Conservation (phyloP, 495 filamentous ascomycete genomes). For the Hypoxylon fragiforme region DNA sequence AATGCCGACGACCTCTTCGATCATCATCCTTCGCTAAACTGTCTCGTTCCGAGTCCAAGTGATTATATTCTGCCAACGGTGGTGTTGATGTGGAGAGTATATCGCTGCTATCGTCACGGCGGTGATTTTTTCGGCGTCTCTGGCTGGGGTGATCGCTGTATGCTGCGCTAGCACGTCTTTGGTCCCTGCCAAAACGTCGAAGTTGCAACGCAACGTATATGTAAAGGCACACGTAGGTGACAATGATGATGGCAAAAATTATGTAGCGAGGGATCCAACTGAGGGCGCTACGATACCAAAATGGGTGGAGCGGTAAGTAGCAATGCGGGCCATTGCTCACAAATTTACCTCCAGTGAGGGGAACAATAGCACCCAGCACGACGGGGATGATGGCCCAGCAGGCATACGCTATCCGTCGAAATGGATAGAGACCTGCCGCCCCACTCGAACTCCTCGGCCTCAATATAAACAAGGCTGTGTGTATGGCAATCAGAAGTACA, state of each 20-base stretch:
- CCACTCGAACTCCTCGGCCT: constrained; percentile 49
- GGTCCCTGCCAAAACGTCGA: constrained; percentile 30
- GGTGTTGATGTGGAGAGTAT: constrained; percentile 45
- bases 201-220: constrained; percentile 57
- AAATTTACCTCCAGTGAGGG: constrained; percentile 55
- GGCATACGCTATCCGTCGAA: constrained; percentile 58
- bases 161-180: constrained; percentile 35
- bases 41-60: constrained; percentile 40
- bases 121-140: constrained; percentile 8
- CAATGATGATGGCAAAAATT: constrained; percentile 62
- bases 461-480: constrained; percentile 70
- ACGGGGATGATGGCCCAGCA: constrained; percentile 60
- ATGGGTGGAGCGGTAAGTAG: constrained; percentile 63
- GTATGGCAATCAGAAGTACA: constrained; percentile 70
- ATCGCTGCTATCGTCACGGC: constrained; percentile 11
- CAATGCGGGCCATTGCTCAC: constrained; percentile 68
- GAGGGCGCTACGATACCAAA: constrained; percentile 67
- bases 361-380: constrained; percentile 63
- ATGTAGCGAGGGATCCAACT: constrained; percentile 75
- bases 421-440: constrained; percentile 62
- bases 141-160: constrained; percentile 5
- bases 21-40: constrained; percentile 30
- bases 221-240: constrained; percentile 68
- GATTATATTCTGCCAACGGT: constrained; percentile 44
- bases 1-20: constrained; percentile 31